Percentiles rank a stretch among this genome's conserved stretches.
Evolutionary conservation across 2,329 filamentous ascomycete genomes (phyloP).

Genomic region (Penicillium sp.): DNA sequence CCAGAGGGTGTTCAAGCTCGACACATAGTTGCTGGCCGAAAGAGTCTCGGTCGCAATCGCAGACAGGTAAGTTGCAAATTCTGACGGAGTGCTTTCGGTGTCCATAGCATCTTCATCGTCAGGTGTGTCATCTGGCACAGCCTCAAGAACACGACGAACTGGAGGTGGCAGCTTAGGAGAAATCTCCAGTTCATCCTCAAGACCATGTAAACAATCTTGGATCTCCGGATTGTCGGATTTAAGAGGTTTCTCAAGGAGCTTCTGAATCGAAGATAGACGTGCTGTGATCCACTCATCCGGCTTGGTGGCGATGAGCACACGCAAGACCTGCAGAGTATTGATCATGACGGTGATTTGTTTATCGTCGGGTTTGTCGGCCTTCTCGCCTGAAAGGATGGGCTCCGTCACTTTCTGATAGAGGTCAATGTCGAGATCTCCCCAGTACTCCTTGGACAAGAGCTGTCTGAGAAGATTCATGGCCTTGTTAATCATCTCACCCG

Average conservation of each 20-base stretch:
- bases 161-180: slow-evolving; percentile 70
- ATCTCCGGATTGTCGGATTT: slow-evolving; percentile 87
- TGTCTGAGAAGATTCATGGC: slow-evolving; percentile 78
- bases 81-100: slow-evolving; percentile 71
- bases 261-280: slow-evolving; percentile 75
- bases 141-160: slow-evolving; percentile 79
- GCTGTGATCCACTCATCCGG: slow-evolving; percentile 85
- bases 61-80: slow-evolving; percentile 81
- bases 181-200: slow-evolving; percentile 68
- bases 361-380: slow-evolving; percentile 76
- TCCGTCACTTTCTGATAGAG: slow-evolving; percentile 89
- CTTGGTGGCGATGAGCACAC: slow-evolving; percentile 84
- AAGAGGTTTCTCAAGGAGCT: slow-evolving; percentile 82
- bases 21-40: slow-evolving; percentile 74
- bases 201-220: slow-evolving; percentile 82
- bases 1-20: slow-evolving; percentile 91
- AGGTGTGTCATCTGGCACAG: slow-evolving; percentile 75
- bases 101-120: slow-evolving; percentile 84
- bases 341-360: slow-evolving; percentile 85
- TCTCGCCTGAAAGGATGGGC: slow-evolving; percentile 77
- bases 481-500: slow-evolving; percentile 80
- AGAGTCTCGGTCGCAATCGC: slow-evolving; percentile 85
- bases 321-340: slow-evolving; percentile 89
- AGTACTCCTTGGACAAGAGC: slow-evolving; percentile 80
- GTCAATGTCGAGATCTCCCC: slow-evolving; percentile 89